These are phyloP conservation scores for Phytophthora pisi DNA, from an alignment of 352 stramenopile genomes.

Conservation along the genomic window DNA sequence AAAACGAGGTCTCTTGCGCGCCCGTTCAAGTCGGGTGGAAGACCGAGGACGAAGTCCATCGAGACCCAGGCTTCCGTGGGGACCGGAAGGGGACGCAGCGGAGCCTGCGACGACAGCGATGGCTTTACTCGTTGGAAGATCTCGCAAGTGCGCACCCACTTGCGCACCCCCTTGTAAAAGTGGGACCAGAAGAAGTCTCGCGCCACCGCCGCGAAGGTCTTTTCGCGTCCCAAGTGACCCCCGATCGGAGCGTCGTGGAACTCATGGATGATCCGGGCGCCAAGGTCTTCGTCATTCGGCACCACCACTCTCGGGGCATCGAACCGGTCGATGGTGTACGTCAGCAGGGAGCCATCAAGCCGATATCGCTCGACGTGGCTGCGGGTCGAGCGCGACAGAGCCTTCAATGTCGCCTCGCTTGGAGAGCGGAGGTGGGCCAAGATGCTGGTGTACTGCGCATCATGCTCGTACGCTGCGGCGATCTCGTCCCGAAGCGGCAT, in stretches of 20 bases:
- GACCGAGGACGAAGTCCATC: neutral
- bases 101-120: conserved; percentile 1
- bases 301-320: conserved; percentile 13
- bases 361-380: too few relatives aligned
- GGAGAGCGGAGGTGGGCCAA: too few relatives aligned
- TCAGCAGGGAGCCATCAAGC: neutral
- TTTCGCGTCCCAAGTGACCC: conserved; percentile 30
- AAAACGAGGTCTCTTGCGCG: neutral
- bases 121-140: conserved; percentile 28
- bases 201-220: conserved; percentile 11
- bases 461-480: neutral
- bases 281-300: conserved; percentile 5
- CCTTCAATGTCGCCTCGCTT: too few relatives aligned
- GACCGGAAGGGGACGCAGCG: conserved; percentile 15
- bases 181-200: conserved; percentile 29
- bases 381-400: too few relatives aligned
- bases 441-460: neutral
- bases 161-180: conserved; percentile 33
- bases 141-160: conserved; percentile 4
- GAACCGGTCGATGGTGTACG: conserved; percentile 6
- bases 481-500: conserved; percentile 3
- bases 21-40: neutral
- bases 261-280: conserved; percentile 17
- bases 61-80: too few relatives aligned
- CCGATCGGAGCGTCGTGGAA: conserved; percentile 15